Base-by-base conservation (phyloP, 2,329 filamentous ascomycete species). In the Alternaria atra region DNA sequence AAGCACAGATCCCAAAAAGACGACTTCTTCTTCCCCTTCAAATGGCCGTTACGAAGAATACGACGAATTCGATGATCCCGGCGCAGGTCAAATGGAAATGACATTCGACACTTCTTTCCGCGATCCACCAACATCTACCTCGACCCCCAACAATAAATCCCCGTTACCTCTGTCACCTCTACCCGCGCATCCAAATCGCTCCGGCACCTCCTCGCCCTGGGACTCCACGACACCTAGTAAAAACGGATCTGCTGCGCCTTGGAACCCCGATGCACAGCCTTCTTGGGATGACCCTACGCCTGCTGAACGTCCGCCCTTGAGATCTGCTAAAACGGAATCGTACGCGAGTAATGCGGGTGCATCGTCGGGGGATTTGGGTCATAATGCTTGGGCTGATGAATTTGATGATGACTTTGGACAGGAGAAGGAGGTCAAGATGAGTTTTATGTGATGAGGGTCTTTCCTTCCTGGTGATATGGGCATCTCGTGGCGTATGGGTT, bases 361-460 rank as follows among this genome's bases (percentile, higher is more conserved):
- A 6, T 5, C 37, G 15, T 39, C 15, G 8, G 50, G 48, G 9
- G 61, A 66, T n/a, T 65, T 71, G 6, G 76, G 78, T 20, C 77
- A 79, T 32, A 84, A 84, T 68, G 82, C 81, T 6, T 84, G 82
- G 82, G 79, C 76, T 4, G 80, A 82, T 47, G 81, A 82, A n/a
- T 77, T 79, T 50, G 81, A 82, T 1, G 79, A 80, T 32, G 80
- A 81, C 3, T 83, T 81, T 71, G 81, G 80, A 3, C 73, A 77
- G 64, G 82, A 83, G 70, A 79, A 78, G 67, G 81, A 83, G 60
- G 74, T 84, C 39, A 76, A 80, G 71, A 84, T 84, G 82, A 82
- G 80, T 25, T 84, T 84, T 57, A 73, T 73, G 72, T 74, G 54
- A 68, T 52, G 32, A 10, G 10, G 12, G 12, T 15, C 32, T 42